Conservation (phyloP, 1,139 yeast genomes). For the Pichia sp. region DNA sequence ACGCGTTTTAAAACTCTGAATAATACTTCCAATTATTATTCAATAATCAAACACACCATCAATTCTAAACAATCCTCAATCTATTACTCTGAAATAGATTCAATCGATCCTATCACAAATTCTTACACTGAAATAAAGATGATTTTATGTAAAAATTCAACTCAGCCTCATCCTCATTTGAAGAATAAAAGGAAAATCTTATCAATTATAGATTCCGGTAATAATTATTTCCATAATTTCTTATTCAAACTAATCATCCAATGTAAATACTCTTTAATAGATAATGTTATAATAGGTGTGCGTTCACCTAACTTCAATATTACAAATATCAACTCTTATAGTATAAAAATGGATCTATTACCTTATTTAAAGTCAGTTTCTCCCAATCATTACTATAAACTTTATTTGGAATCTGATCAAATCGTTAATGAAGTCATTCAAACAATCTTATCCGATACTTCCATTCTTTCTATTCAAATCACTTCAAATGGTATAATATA, state of each 20-base stretch:
- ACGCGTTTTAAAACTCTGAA: constrained; percentile 4
- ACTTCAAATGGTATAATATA: not conserved
- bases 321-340: constrained; percentile 8
- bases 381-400: constrained; percentile 4
- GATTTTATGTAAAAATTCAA: constrained; percentile 8
- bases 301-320: constrained; percentile 13
- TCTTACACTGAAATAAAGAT: constrained; percentile 16
- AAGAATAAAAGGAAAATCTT: constrained; percentile 5
- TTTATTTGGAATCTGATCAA: too few relatives aligned
- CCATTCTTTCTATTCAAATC: not conserved
- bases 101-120: not conserved
- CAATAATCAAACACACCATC: constrained; percentile 5
- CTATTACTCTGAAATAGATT: constrained; percentile 16
- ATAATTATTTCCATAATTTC: constrained; percentile 7
- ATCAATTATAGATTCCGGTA: constrained; percentile 6
- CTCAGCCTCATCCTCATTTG: constrained; percentile 7
- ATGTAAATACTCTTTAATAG: constrained; percentile 13
- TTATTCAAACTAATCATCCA: constrained; percentile 12
- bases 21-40: constrained; percentile 11
- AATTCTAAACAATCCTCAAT: constrained; percentile 7
- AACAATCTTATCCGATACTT: too few relatives aligned
- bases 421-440: too few relatives aligned
- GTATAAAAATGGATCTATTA: constrained; percentile 9
- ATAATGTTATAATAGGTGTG: constrained; percentile 13
- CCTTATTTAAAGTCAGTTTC: constrained; percentile 12